Base-by-base conservation (phyloP, 2,329 filamentous ascomycete genomes). In the Sporothrix schenckii region DNA sequence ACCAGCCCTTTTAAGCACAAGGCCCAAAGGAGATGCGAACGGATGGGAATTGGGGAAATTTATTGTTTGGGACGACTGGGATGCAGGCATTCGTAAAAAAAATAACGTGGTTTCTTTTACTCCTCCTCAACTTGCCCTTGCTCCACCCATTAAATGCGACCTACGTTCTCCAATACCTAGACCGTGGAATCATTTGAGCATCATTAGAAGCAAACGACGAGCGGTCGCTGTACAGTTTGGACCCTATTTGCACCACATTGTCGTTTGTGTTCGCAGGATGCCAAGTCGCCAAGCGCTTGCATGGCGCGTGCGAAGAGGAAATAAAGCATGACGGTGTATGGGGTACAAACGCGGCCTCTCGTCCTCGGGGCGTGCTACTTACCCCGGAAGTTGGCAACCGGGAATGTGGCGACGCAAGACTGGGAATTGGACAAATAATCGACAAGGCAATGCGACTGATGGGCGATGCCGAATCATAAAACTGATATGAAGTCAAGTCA, bases 381-480 rank as follows among this genome's bases (percentile, higher is more conserved):
- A 60, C 56, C 56, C 56, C 56, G 34, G 56, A 60, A 44, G 56
- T 44, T 60, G 56, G 56, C 34, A 41, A 44, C 56, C 34, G 56
- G 56, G 56, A 44, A 41, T 21, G 34, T 41, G n/a, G 39, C 19
- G 11, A 41, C 7, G 39, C 21, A 41, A 19, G n/a, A 61, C 39
- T 61, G 58, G 58, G 58, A n/a, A 60, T 44, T 61, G 56, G 39
- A 61, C 16, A 60, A 60, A 60, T 6, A 58, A 14, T n/a, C 11
- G 14, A 16, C 11, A 21, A 30, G 9, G 34, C 7, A 21, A 21
- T 9, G 54, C 21, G 10, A 21, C n/a, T 19, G 34, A 14, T 14
- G 11, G 4, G 52, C 5, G 19, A 41, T 14, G 47, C 4, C 5
- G 16, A 50, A n/a, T 3, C 16, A 60, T 13, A 21, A 60, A 60